phyloP scores from a whole-genome alignment of 352 stramenopile species.

The Thraustotheca clavata region DNA sequence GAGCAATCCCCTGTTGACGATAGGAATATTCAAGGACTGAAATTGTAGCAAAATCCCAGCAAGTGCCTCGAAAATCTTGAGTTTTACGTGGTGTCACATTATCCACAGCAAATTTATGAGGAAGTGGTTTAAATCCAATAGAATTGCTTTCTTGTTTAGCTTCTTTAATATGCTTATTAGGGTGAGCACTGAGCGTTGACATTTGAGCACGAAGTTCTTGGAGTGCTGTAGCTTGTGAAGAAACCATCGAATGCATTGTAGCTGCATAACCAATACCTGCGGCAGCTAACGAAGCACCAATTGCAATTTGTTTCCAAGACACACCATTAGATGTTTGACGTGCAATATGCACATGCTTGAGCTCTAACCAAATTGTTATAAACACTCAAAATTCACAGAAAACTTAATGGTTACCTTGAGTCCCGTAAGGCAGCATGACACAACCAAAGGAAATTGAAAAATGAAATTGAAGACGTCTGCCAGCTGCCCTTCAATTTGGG shows the following conservation, averaged over 20 bases:
- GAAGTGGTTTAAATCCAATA: constrained; percentile 26
- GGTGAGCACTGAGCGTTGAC: constrained; percentile 23
- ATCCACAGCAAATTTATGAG: constrained; percentile 48
- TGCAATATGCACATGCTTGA: constrained; percentile 12
- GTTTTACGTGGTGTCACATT: constrained; percentile 56
- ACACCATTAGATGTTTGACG: neutral
- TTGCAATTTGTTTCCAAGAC: constrained; percentile 29
- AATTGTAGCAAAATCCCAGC: constrained; percentile 61
- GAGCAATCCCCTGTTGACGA: constrained; percentile 40
- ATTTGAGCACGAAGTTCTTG: constrained; percentile 41
- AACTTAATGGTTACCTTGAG: constrained; percentile 12
- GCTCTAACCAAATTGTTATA: neutral
- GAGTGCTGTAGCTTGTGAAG: constrained; percentile 30
- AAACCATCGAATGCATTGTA: constrained; percentile 35
- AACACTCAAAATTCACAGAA: neutral
- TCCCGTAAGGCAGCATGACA: constrained; percentile 16
- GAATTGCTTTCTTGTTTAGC: constrained; percentile 35
- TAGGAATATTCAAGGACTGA: constrained; percentile 60
- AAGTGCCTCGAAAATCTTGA: constrained; percentile 55
- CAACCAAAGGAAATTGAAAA: too few species aligned
- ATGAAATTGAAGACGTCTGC: too few species aligned
- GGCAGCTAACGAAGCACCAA: constrained; percentile 31
- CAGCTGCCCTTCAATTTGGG: too few species aligned
- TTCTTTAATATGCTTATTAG: neutral
- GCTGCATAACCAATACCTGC: constrained; percentile 29